Percentiles rank a stretch among this genome's conserved stretches.
Evolutionary conservation across 2,329 filamentous ascomycete species (phyloP).

Genomic region (Neonectria ditissima): DNA sequence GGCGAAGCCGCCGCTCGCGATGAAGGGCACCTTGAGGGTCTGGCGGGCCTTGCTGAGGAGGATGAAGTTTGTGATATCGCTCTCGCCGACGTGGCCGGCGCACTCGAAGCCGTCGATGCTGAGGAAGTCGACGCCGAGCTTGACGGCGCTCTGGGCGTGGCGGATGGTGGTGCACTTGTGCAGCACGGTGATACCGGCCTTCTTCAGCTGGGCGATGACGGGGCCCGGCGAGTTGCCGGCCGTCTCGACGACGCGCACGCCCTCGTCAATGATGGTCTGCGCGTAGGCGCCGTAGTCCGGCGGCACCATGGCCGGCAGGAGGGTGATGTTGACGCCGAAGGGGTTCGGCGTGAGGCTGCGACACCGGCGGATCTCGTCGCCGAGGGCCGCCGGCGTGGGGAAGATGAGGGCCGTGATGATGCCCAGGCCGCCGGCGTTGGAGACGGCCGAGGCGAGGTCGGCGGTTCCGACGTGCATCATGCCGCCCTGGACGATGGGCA

Average conservation of each 20-base stretch:
- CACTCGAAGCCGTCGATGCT: slow-evolving; percentile 99
- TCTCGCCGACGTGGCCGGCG: slow-evolving; percentile 88
- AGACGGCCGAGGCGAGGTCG: slow-evolving; percentile 80
- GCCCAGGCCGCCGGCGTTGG: slow-evolving; percentile 84
- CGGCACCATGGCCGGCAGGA: slow-evolving; percentile 88
- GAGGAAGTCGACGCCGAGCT: slow-evolving; percentile 95
- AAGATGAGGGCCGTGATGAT: slow-evolving; percentile 92
- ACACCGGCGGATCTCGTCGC: slow-evolving; percentile 91
- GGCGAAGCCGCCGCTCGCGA: slow-evolving; percentile 94
- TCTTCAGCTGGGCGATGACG: slow-evolving; percentile 89
- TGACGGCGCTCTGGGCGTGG: slow-evolving; percentile 90
- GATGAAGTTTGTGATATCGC: slow-evolving; percentile 90
- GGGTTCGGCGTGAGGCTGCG: slow-evolving; percentile 81
- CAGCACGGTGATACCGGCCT: slow-evolving; percentile 80
- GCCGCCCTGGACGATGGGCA: slow-evolving; percentile 86
- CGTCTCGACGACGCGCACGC: slow-evolving; percentile 90
- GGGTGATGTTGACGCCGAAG: slow-evolving; percentile 95
- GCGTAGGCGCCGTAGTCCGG: slow-evolving; percentile 95
- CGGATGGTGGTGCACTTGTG: slow-evolving; percentile 99
- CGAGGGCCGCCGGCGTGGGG: slow-evolving; percentile 89
- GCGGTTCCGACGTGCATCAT: slow-evolving; percentile 91
- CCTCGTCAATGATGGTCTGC: slow-evolving; percentile 92
- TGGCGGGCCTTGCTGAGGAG: slow-evolving; percentile 88
- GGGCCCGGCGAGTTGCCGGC: slow-evolving; percentile 90
- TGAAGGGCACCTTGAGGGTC: slow-evolving; percentile 86